These are phyloP conservation scores for Leccinum subgranulosum DNA, from an alignment of 768 basidiomycete species.

Conservation along the genomic window DNA sequence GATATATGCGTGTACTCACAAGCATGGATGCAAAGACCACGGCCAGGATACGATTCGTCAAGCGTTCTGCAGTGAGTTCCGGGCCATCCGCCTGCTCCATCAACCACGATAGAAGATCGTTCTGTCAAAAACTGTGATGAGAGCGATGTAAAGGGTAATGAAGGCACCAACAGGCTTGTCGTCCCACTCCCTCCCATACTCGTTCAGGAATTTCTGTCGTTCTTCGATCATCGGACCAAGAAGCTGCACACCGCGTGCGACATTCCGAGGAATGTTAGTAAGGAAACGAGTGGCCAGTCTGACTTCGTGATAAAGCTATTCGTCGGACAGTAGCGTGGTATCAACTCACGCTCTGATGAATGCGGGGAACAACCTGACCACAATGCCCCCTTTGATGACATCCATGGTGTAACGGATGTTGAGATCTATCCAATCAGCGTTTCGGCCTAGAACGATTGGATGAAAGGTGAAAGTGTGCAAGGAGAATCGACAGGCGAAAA, in stretches of 20 bases:
- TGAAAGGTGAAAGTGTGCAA: no score
- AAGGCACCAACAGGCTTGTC: not conserved
- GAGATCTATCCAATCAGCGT: constrained; percentile 30
- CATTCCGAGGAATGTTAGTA: not conserved
- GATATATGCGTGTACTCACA: constrained; percentile 9
- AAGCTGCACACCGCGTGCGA: not conserved
- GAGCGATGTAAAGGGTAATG: no score
- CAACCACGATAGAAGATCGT: constrained; percentile 35
- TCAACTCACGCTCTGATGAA: not conserved
- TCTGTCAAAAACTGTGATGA: constrained; percentile 13
- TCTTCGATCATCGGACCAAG: not conserved
- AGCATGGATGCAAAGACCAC: constrained; percentile 21
- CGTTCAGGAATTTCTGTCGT: not conserved
- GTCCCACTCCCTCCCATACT: not conserved
- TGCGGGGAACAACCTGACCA: constrained; percentile 31
- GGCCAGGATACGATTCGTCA: constrained; percentile 17
- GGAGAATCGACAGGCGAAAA: not conserved
- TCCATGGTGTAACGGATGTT: constrained; percentile 30
- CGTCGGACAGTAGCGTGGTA: not conserved
- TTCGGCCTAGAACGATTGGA: constrained; percentile 8
- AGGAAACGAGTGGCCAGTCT: not conserved
- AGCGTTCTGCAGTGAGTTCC: constrained; percentile 16
- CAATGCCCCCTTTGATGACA: constrained; percentile 13
- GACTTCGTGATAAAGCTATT: not conserved
- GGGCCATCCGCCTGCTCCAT: constrained; percentile 25